A percentile compares a stretch with the other conserved stretches of the same genome.
Evolutionary conservation across 306 rosid species (phyloP).

Genomic region (Gastrolobium villosum): DNA sequence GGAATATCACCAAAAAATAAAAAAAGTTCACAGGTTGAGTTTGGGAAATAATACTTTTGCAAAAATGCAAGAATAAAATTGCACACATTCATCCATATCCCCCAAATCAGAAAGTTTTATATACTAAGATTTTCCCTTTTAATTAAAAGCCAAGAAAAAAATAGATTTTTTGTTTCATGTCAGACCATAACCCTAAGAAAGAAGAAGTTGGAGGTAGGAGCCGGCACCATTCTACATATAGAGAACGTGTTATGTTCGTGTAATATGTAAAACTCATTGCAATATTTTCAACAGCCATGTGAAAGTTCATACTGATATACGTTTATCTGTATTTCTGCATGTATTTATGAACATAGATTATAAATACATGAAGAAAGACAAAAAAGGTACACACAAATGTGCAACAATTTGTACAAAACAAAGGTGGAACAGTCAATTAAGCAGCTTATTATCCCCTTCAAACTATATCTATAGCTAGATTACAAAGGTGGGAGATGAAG

Average conservation of each 20-base stretch:
- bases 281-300: conserved; percentile 6
- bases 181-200: too few relatives aligned
- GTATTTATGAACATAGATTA: conserved; percentile 30
- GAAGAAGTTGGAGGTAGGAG: not conserved
- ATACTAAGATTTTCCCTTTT: too few relatives aligned
- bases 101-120: too few relatives aligned
- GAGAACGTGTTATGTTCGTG: not conserved
- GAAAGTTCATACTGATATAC: conserved; percentile 17
- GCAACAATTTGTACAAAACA: conserved; percentile 30
- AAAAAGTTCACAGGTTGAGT: too few relatives aligned
- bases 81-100: too few relatives aligned
- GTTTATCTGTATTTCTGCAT: conserved; percentile 41
- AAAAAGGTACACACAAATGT: not conserved
- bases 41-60: too few relatives aligned
- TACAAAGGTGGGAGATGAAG: conserved; percentile 20
- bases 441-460: conserved; percentile 28
- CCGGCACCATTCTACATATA: conserved; percentile 1
- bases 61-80: too few relatives aligned
- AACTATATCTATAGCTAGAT: conserved; percentile 37
- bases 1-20: too few relatives aligned
- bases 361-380: conserved; percentile 50
- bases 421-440: conserved; percentile 29
- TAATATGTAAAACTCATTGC: not conserved
- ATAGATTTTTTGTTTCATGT: not conserved
- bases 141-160: not conserved